Percentiles rank a stretch among this genome's conserved stretches.
Evolutionary conservation across 73 alveolate species (phyloP).

Genomic region (Stentor coeruleus): DNA sequence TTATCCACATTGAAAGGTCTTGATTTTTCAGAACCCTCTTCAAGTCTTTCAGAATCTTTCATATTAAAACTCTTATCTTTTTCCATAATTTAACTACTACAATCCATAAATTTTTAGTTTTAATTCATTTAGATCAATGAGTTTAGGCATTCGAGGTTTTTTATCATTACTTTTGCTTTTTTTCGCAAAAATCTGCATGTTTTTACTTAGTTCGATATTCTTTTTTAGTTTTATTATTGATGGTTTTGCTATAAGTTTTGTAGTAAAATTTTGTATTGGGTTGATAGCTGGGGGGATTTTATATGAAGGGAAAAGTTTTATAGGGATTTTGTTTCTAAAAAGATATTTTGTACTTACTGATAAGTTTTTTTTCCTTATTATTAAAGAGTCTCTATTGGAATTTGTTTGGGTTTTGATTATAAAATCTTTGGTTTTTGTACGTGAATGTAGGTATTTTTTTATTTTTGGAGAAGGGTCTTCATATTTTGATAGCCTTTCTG

Average conservation of each 20-base stretch:
- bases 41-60: neutral
- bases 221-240: too few relatives aligned
- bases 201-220: too few relatives aligned
- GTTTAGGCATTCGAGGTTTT: too few relatives aligned
- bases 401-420: neutral
- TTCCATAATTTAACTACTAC: constrained; percentile 10
- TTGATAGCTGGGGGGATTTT: neutral
- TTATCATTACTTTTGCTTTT: too few relatives aligned
- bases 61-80: neutral
- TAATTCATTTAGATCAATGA: too few relatives aligned
- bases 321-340: neutral
- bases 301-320: neutral
- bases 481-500: too few relatives aligned
- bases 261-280: neutral
- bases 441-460: too few relatives aligned
- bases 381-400: neutral
- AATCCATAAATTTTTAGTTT: too few relatives aligned
- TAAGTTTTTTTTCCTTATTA: too few relatives aligned
- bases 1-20: neutral
- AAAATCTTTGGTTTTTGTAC: neutral
- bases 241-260: neutral
- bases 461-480: too few relatives aligned
- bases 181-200: too few relatives aligned
- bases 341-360: neutral
- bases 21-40: neutral